Evolutionary conservation across 495 filamentous ascomycete species (phyloP).

Genomic region (Durotheca rogersii): DNA sequence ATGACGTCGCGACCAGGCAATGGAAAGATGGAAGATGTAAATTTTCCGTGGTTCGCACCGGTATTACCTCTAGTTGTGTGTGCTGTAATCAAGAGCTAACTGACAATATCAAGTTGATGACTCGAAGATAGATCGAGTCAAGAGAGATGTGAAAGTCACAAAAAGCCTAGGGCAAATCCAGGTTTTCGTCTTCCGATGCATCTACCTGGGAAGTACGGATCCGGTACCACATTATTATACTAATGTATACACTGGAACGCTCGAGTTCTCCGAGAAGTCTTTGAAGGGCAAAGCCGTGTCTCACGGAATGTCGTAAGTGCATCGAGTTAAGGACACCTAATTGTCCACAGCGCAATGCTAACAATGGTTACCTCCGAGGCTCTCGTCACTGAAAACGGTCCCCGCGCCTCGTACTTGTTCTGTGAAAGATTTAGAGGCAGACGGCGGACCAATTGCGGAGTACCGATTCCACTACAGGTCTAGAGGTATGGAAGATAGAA

Average conservation of each 20-base stretch:
- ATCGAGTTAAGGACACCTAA: background rate
- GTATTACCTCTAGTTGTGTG: conserved; percentile 7
- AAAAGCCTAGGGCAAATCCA: conserved; percentile 33
- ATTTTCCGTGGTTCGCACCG: conserved; percentile 25
- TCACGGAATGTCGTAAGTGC: conserved; percentile 24
- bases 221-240: background rate
- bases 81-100: conserved; percentile 1
- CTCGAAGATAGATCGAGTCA: conserved; percentile 18
- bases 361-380: conserved; percentile 2
- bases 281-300: conserved; percentile 30
- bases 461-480: conserved; percentile 34
- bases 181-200: conserved; percentile 6
- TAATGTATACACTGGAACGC: background rate
- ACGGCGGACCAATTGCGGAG: conserved; percentile 13
- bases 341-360: background rate
- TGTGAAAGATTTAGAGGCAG: background rate
- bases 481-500: conserved; percentile 14
- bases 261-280: conserved; percentile 18
- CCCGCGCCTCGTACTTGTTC: background rate
- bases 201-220: background rate
- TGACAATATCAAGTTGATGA: conserved; percentile 18
- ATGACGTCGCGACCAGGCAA: background rate
- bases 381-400: background rate
- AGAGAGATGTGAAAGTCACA: conserved; percentile 26
- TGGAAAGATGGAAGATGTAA: conserved; percentile 15